Evolutionary conservation across 257 asterid genomes (phyloP).

Genomic region (Fraxinus americana): DNA sequence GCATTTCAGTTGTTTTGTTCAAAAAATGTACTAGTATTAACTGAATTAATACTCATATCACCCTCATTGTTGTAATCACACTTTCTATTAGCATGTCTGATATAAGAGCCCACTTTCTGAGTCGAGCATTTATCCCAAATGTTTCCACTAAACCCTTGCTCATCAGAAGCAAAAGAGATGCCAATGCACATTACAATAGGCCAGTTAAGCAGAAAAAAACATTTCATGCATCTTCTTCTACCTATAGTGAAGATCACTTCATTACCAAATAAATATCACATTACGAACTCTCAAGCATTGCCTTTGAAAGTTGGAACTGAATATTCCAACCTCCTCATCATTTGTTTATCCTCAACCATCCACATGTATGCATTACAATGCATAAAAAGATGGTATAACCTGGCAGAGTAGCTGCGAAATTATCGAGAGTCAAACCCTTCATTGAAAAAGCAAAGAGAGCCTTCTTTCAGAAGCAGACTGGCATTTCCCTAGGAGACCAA

Average conservation of each 20-base stretch:
- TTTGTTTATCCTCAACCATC: not conserved
- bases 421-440: not conserved
- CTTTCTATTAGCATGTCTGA: not conserved
- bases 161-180: not conserved
- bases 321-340: not conserved
- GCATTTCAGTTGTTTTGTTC: not conserved
- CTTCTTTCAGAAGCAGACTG: not conserved
- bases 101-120: not conserved
- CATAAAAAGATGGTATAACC: not conserved
- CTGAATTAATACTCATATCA: not conserved
- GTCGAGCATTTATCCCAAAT: not conserved
- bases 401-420: not conserved
- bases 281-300: not conserved
- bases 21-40: no score
- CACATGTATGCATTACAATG: not conserved
- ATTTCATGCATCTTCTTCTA: not conserved
- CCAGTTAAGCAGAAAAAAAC: not conserved
- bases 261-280: not conserved
- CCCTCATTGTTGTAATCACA: not conserved
- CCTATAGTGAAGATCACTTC: not conserved
- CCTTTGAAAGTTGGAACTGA: not conserved
- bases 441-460: not conserved
- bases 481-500: not conserved
- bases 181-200: not conserved
- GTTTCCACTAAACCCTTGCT: not conserved